Evolutionary conservation across 192 early-diverging fungal genomes (phyloP).

Genomic region (Coemansia sp.): DNA sequence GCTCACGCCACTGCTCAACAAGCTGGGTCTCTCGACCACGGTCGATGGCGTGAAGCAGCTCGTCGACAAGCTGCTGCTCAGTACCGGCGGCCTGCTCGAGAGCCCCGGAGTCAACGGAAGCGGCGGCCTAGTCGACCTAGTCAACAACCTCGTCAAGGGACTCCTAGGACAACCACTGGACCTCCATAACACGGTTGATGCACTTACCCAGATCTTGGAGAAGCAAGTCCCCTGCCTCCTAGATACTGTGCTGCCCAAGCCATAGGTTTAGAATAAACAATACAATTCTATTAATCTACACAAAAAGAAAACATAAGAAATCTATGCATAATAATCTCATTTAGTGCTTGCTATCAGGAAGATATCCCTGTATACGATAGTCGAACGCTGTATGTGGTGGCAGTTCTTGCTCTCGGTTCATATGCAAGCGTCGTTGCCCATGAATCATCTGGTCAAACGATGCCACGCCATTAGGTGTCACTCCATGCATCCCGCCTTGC

Average conservation of each 20-base stretch:
- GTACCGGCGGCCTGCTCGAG: slow-evolving; percentile 32
- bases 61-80: slow-evolving; percentile 32
- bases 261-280: slow-evolving; percentile 11
- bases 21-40: slow-evolving; percentile 40
- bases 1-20: slow-evolving; percentile 46
- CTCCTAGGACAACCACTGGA: slow-evolving; percentile 30
- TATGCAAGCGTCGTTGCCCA: neutral
- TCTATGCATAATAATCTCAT: neutral
- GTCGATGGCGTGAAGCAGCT: slow-evolving; percentile 49
- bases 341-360: slow-evolving; percentile 4
- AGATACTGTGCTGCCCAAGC: slow-evolving; percentile 42
- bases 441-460: slow-evolving; percentile 23
- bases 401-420: neutral
- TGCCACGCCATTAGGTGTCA: neutral
- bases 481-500: slow-evolving; percentile 1
- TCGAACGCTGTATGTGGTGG: neutral
- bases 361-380: slow-evolving; percentile 3
- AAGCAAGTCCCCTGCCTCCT: slow-evolving; percentile 50
- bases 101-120: slow-evolving; percentile 30
- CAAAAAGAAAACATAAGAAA: neutral
- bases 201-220: slow-evolving; percentile 30
- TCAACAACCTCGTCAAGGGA: slow-evolving; percentile 47
- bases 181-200: slow-evolving; percentile 40
- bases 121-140: slow-evolving; percentile 29
- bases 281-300: neutral